phyloP scores from a whole-genome alignment of 371 early-diverging fungal genomes.

The Ordospora pajunii region DNA sequence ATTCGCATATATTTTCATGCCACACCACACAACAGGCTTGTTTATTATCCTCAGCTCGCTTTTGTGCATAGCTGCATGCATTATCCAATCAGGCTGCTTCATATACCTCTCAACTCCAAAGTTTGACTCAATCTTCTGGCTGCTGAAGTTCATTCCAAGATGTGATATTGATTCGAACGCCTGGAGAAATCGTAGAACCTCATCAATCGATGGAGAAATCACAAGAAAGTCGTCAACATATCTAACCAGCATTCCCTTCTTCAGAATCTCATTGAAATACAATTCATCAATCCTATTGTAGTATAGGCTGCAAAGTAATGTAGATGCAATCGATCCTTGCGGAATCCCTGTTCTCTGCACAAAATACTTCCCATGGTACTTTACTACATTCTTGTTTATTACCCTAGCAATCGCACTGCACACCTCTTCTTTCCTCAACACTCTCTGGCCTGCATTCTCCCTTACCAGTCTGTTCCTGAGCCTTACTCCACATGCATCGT shows the following conservation, averaged over 20 bases:
- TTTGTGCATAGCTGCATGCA: background rate
- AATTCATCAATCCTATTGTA: constrained; percentile 28
- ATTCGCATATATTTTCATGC: constrained; percentile 30
- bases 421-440: constrained; percentile 11
- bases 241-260: constrained; percentile 34
- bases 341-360: constrained; percentile 46
- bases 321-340: constrained; percentile 51
- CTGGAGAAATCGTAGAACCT: constrained; percentile 39
- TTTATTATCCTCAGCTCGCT: background rate
- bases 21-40: constrained; percentile 37
- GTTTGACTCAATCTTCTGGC: constrained; percentile 47
- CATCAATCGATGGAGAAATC: constrained; percentile 6
- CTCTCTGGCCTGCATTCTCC: constrained; percentile 15
- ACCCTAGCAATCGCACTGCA: background rate
- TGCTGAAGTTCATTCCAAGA: constrained; percentile 29
- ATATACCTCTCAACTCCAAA: constrained; percentile 22
- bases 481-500: background rate
- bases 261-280: constrained; percentile 41
- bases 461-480: constrained; percentile 5
- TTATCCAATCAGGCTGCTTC: background rate
- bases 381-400: constrained; percentile 22
- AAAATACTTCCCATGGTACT: constrained; percentile 28
- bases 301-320: constrained; percentile 45
- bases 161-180: background rate
- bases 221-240: constrained; percentile 56